These are phyloP conservation scores for Penicillium hordei DNA, from an alignment of 2,329 filamentous ascomycete genomes.

Conservation along the genomic window DNA sequence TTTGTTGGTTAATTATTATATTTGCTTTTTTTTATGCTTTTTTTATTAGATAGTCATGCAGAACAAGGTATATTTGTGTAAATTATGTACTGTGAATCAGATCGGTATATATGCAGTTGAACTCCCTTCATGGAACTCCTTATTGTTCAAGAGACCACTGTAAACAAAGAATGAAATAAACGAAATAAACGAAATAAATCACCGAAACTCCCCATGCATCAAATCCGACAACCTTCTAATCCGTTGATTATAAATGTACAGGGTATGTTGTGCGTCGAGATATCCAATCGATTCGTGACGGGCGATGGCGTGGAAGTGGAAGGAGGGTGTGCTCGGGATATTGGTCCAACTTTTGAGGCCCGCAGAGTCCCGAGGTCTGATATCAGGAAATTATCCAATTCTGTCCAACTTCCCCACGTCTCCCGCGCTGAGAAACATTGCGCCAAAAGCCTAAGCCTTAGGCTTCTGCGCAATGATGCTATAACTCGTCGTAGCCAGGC, in stretches of 20 bases:
- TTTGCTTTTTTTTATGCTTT: background rate
- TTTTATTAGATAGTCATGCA: background rate
- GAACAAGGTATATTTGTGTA: background rate
- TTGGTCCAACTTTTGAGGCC: background rate
- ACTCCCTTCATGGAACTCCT: background rate
- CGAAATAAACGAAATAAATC: background rate
- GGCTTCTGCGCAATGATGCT: constrained; percentile 54
- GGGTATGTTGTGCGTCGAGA: background rate
- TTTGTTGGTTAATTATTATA: background rate
- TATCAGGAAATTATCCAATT: background rate
- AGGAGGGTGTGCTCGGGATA: background rate
- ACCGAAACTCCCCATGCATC: background rate
- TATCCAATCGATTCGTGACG: background rate
- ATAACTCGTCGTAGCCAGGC: constrained; percentile 54
- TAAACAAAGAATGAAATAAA: background rate
- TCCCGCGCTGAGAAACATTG: background rate
- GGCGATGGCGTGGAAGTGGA: background rate
- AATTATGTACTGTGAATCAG: background rate
- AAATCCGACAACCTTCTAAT: background rate
- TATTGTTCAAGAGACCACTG: background rate
- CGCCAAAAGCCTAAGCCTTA: constrained; percentile 4
- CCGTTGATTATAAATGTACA: constrained; percentile 1
- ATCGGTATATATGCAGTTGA: background rate
- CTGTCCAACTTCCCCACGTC: background rate
- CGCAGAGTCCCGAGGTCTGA: too few relatives aligned